Conservation (phyloP, 495 filamentous ascomycete genomes). For the Penicillium simplicissimum region DNA sequence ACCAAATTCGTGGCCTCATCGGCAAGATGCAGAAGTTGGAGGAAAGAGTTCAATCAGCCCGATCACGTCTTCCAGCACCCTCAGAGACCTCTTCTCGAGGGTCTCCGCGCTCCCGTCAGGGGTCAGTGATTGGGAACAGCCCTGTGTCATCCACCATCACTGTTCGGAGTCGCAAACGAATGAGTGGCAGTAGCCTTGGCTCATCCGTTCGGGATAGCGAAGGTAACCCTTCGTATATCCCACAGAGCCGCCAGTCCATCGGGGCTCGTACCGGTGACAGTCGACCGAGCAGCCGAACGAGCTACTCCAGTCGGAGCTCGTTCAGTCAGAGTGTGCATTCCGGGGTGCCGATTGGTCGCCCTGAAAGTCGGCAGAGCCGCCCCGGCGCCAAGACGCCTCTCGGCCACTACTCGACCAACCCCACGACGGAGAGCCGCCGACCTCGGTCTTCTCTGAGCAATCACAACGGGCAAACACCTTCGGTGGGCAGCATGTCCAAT, state of each 20-base stretch:
- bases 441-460: slow-evolving; percentile 52
- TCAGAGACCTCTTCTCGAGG: slow-evolving; percentile 76
- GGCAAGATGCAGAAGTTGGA: slow-evolving; percentile 97
- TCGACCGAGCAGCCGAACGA: slow-evolving; percentile 51
- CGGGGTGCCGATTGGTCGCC: slow-evolving; percentile 37
- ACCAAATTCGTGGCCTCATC: slow-evolving; percentile 88
- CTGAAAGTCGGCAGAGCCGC: slow-evolving; percentile 72
- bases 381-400: slow-evolving; percentile 64
- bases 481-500: slow-evolving; percentile 41
- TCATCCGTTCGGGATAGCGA: slow-evolving; percentile 55
- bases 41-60: slow-evolving; percentile 87
- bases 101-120: slow-evolving; percentile 60
- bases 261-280: slow-evolving; percentile 47
- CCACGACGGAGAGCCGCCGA: slow-evolving; percentile 46
- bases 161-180: slow-evolving; percentile 67
- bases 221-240: slow-evolving; percentile 45
- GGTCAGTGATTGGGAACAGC: slow-evolving; percentile 52
- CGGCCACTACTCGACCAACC: slow-evolving; percentile 50
- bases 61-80: slow-evolving; percentile 85
- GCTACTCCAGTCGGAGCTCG: slow-evolving; percentile 45
- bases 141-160: slow-evolving; percentile 74
- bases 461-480: slow-evolving; percentile 34
- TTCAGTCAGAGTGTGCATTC: slow-evolving; percentile 46
- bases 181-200: slow-evolving; percentile 61
- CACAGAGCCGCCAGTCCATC: slow-evolving; percentile 51